Evolutionary conservation across 2,329 filamentous ascomycete species (phyloP), one percentile per base, ranked within the genome.

Genomic region (Cryphonectria carpinicola): DNA sequence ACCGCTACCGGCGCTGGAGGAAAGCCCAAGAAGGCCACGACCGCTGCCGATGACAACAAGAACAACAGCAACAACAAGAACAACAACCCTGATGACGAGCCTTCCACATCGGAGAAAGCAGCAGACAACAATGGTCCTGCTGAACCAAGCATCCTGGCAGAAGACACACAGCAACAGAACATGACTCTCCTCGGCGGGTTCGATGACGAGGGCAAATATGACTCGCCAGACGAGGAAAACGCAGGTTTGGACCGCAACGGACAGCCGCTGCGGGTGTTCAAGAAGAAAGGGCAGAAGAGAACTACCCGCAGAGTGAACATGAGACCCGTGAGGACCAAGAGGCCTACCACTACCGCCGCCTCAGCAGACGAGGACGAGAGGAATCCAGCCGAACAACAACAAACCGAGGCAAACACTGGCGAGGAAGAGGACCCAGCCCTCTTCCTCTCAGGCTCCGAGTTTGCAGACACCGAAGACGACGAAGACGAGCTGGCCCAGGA

Each of bases 271-370:
- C 88, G 85, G 68, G 80, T 88, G 1, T 95, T 87, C 84, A 95
- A 95, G 85, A 96, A 96, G 86, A 93, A 93, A 83, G 93, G 92
- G 0, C 87, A 93, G 78, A 96, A 96, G 83, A 86, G 93, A 72
- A 93, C 92, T 69, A 95, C 93, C 3, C 85, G 90, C 73, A 84
- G 86, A 64, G 85, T 88, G 69, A 94, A 90, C 71, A 93, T 92
- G 82, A 84, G 82, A 73, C 88, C 88, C 1, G 85, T 81, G 0
- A 78, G 82, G 69, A 77, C 79, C 8, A 86, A 85, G 76, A 85
- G 89, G 52, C 84, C 86, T n/a, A 62, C 58, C 5, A 25, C 25
- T 32, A 73, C 79, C 22, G 77, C 79, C 4, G 78, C 79, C 56
- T 75, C 71, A 4, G 76, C 68, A 0, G 74, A 75, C 1, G 75